Evolutionary conservation across 1,284 basidiomycete genomes (phyloP), one percentile per base, ranked within the genome.

Genomic region (Ustilago trichophora): DNA sequence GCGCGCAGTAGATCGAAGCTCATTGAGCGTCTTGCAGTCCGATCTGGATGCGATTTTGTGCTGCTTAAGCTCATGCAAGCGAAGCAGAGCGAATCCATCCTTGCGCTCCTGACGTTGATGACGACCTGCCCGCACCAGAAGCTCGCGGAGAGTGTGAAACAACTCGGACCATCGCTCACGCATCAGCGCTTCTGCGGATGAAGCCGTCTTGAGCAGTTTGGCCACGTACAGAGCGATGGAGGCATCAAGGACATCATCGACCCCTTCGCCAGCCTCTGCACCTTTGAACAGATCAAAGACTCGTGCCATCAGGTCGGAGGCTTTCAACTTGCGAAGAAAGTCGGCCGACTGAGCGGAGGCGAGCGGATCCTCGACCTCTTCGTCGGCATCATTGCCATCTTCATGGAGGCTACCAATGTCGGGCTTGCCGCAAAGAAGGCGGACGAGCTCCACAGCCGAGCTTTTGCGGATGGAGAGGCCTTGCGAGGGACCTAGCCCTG

Each of bases 321-420:
- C 70, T 36, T 69, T 69, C 33, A 72, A 54, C 33, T 72, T 70
- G 43, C 63, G 65, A 7, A 72, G 27, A 19, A 71, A 71, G 9
- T 66, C 68, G 31, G 68, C 58, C 0, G 68, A 71, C 25, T 48
- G 62, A 4, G 57, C 58, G 0, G 54, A 48, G 18, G 50, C 42
- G 6, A 51, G 51, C 13, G 54, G 47, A 50, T 65, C 67, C n/a
- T 66, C 53, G 13, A 33, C 18, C 9, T 56, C 48, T 16, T 40
- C 25, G 4, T 41, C 35, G 3, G 34, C 43, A 11, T 27, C 37
- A 5, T 42, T 41, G 15, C 37, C 54, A 26, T 45, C 49, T 22
- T 55, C 38, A 33, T 38, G 29, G n/a, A 60, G 51, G 15, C 52
- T 29, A 19, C 19, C 46, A 9, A 42, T 35, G 26, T 64, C 65